Evolutionary conservation across 2,329 filamentous ascomycete genomes (phyloP), one percentile per base, ranked within the genome.

Genomic region (Xylariaceae sp.): DNA sequence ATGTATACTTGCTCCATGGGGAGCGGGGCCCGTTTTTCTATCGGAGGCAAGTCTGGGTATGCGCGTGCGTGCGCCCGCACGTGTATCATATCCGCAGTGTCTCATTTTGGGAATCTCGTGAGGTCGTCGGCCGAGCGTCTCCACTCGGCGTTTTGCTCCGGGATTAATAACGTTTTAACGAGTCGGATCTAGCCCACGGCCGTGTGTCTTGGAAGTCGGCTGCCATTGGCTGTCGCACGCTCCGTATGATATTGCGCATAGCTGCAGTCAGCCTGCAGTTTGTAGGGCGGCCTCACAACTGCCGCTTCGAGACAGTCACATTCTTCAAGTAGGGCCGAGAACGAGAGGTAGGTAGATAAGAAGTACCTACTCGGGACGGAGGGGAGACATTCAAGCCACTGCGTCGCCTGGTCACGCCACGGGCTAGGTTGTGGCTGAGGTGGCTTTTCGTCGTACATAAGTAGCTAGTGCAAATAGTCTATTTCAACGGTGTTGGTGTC

Each of bases 1-100:
- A 52, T 50, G 50, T 52, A 35, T 51, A 50, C n/a, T 37, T 52
- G 49, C 15, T 42, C 40, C 49, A 51, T 52, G 19, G 23, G 36
- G 27, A 15, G 19, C 37, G 10, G 12, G 36, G 14, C n/a, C n/a
- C n/a, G n/a, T n/a, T n/a, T n/a, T 14, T 21, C 15, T 11, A 21
- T 12, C n/a, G 16, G 33, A 24, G 14, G 18, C 17, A 6, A 30
- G 11, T 10, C 10, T 30, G 28, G 6, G 13, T 17, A 9, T 8
- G 15, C 17, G 28, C 10, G 17, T 17, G 29, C 10, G 5, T 31
- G 11, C 15, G 19, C 13, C 11, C 8, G 8, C 6, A 30, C 7
- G 14, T 8, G 5, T 17, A 18, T 16, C 13, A 5, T 30, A 9
- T 30, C 13, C 8, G 21, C n/a, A 32, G 19, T 10, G 10, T 14